These are phyloP conservation scores for Prunus padus DNA, from an alignment of 306 rosid species.

Conservation along the genomic window DNA sequence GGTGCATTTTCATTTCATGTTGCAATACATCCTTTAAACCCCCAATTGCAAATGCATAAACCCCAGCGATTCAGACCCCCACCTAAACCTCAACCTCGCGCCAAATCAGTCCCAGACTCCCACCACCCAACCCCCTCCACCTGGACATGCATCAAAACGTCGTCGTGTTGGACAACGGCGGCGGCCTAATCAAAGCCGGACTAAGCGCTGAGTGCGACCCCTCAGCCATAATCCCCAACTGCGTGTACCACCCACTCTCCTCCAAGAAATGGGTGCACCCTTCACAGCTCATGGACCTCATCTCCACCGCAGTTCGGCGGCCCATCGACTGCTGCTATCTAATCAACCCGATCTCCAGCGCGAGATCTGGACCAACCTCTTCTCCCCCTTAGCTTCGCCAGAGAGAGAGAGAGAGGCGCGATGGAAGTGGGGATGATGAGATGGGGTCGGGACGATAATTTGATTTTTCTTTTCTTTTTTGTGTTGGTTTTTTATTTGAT, in stretches of 20 bases:
- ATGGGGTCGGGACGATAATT: no score
- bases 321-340: conserved; percentile 90
- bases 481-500: no score
- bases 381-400: conserved; percentile 60
- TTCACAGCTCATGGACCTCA: conserved; percentile 57
- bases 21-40: neutral
- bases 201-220: conserved; percentile 83
- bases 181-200: conserved; percentile 85
- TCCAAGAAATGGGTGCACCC: conserved; percentile 87
- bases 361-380: conserved; percentile 88
- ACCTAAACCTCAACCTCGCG: neutral
- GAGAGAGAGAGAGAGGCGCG: no score
- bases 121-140: neutral
- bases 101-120: neutral
- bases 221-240: conserved; percentile 60
- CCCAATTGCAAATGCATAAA: neutral
- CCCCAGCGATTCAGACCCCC: neutral
- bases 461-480: no score
- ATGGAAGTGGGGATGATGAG: no score
- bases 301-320: conserved; percentile 87
- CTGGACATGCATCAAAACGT: conserved; percentile 38
- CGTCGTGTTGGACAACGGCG: conserved; percentile 91
- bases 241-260: conserved; percentile 65
- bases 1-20: no score
- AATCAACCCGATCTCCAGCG: conserved; percentile 91